Evolutionary conservation across 2,329 filamentous ascomycete genomes (phyloP), one percentile per base, ranked within the genome.

Genomic region (Clarireedia monteithiana): DNA sequence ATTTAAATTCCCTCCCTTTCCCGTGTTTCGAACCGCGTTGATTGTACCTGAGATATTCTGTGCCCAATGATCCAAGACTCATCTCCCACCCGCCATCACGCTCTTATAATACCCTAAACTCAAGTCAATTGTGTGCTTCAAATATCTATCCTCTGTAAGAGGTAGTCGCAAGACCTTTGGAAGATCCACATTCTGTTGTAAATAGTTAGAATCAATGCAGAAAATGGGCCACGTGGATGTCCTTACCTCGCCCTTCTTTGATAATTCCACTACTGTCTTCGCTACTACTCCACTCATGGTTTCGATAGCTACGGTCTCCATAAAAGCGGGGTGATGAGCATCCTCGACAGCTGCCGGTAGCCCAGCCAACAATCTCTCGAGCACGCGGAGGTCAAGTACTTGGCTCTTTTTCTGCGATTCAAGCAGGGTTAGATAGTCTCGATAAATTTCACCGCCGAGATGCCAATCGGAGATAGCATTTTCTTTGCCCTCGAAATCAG

Each of bases 231-330:
- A 40, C 27, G 38, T 44, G 47, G 49, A 45, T 34, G 44, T 52
- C 72, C 78, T 69, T 70, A 85, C 83, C 69, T 80, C 76, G 62
- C 80, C 80, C 65, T 78, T 76, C 66, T 80, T 79, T 49, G 73
- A 72, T 59, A 74, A 63, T 56, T 77, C 77, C 53, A 84, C 74
- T 58, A 87, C 80, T 68, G 84, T 80, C 59, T 80, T 79, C 9
- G 87, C 88, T 58, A 92, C 82, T 47, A 84, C 78, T 53, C 83
- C 82, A 48, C 86, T 86, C 80, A 96, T 95, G 67, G 95, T 90
- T 61, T 86, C 84, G 53, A 92, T 78, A 0, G 90, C 89, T 44
- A 91, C 89, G 53, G 82, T 75, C 67, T 88, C 80, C 60, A 83
- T 71, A 59, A 82, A 72, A 46, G 70, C 73, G 15, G 65, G 64